Conservation (phyloP, 352 stramenopile genomes). For the Phytophthora quininea region DNA sequence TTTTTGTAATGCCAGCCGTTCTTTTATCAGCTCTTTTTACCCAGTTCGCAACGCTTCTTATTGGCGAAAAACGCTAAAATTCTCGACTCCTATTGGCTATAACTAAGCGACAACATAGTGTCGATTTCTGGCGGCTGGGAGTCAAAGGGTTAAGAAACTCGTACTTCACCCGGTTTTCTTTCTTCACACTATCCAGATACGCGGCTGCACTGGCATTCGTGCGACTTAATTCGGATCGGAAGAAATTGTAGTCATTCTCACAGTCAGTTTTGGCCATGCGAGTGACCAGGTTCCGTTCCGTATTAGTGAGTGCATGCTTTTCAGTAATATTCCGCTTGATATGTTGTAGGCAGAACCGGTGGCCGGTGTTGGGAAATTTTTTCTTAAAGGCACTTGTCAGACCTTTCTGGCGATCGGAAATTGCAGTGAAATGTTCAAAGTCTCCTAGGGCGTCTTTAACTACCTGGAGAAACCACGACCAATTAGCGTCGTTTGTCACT, state of each 20-base stretch:
- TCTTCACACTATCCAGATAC: constrained; percentile 17
- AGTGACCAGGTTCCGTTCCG: too few relatives aligned
- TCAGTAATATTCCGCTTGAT: constrained; percentile 5
- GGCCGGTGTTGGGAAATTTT: not conserved
- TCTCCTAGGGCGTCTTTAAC: constrained; percentile 13
- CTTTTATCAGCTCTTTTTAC: too few relatives aligned
- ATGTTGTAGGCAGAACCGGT: constrained; percentile 14
- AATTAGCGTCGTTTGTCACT: not conserved
- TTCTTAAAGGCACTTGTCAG: constrained; percentile 26
- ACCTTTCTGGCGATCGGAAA: constrained; percentile 9
- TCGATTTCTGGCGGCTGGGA: too few relatives aligned
- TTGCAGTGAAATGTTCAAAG: constrained; percentile 2
- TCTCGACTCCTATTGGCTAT: too few relatives aligned
- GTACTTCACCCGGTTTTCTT: not conserved
- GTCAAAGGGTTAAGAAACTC: too few relatives aligned
- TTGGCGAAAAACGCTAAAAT: too few relatives aligned
- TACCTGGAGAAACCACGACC: not conserved
- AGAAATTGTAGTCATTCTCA: too few relatives aligned
- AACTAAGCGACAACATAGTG: too few relatives aligned
- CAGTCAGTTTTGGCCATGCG: too few relatives aligned
- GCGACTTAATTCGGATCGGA: too few relatives aligned
- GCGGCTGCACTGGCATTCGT: not conserved
- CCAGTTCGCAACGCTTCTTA: too few relatives aligned
- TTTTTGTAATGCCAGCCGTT: too few relatives aligned
- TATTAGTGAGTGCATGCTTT: not conserved